Conservation (phyloP, 2,329 filamentous ascomycete species). For the Fragosphaeria purpurea region DNA sequence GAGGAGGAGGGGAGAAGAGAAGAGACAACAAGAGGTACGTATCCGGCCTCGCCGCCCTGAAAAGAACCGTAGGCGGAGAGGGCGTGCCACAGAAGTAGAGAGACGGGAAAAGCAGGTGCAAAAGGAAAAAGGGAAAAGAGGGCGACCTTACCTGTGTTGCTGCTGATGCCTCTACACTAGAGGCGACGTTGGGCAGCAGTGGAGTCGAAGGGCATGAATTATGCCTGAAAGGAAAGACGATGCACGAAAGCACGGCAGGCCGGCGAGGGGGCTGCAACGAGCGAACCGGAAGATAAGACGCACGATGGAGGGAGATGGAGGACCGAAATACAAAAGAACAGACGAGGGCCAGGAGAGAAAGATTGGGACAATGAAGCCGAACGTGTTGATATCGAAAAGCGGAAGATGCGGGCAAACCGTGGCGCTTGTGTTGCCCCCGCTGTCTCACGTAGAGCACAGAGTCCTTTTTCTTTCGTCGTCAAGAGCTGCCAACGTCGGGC, state of each 20-base stretch:
- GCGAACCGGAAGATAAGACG: no score
- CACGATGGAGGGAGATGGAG: not conserved
- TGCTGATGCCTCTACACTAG: not conserved
- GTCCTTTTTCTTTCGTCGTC: no score
- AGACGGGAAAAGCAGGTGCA: not conserved
- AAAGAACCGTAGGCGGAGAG: not conserved
- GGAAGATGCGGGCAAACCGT: not conserved
- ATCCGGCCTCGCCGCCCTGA: no score
- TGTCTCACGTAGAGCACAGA: no score
- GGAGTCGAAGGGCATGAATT: slow-evolving; percentile 2
- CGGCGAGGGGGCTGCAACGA: no score
- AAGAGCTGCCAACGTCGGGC: no score
- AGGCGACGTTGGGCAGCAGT: slow-evolving; percentile 11
- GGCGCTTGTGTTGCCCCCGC: no score
- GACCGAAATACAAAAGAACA: not conserved
- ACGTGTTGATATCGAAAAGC: not conserved
- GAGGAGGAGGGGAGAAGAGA: not conserved
- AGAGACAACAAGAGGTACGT: no score
- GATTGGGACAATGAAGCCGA: not conserved
- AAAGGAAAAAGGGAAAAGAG: not conserved
- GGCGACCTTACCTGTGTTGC: not conserved
- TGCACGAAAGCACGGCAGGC: no score
- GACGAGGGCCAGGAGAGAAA: not conserved
- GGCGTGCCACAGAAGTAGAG: not conserved
- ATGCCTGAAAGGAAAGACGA: not conserved